These are phyloP conservation scores for Taphrina deformans DNA, from an alignment of 1,139 yeast genomes.

Conservation along the genomic window DNA sequence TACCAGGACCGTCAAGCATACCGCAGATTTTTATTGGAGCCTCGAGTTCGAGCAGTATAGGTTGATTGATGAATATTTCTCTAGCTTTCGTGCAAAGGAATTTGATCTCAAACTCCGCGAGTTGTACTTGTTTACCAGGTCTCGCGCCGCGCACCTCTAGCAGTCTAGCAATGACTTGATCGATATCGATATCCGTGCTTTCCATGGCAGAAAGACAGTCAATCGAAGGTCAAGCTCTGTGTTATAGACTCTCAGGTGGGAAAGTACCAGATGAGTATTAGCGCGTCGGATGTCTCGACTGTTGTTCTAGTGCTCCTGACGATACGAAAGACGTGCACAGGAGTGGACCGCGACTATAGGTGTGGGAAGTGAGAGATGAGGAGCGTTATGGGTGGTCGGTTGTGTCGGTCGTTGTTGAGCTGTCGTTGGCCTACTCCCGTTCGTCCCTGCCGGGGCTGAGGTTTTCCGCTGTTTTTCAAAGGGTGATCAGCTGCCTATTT, in stretches of 20 bases:
- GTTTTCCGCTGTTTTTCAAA: conserved; percentile 19
- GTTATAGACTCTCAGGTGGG: conserved; percentile 1
- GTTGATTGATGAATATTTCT: conserved; percentile 96
- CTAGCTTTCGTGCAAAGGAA: conserved; percentile 96
- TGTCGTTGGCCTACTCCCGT: conserved; percentile 11
- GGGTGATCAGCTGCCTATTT: conserved; percentile 18
- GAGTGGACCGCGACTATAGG: background rate
- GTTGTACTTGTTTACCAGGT: conserved; percentile 95
- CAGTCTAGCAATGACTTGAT: conserved; percentile 93
- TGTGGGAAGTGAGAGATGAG: background rate
- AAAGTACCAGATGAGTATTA: conserved; percentile 2
- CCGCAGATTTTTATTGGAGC: conserved; percentile 86
- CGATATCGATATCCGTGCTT: conserved; percentile 77
- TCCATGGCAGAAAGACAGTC: conserved; percentile 12
- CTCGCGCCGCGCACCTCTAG: conserved; percentile 97
- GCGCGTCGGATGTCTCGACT: conserved; percentile 5
- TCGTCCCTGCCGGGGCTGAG: conserved; percentile 20
- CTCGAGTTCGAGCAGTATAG: conserved; percentile 88
- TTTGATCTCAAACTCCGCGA: conserved; percentile 91
- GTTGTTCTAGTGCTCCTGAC: background rate
- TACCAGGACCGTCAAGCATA: background rate
- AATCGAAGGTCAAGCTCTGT: background rate
- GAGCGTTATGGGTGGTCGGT: conserved; percentile 2
- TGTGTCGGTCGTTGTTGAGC: conserved; percentile 14
- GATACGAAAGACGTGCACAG: background rate